Conservation (phyloP, 352 stramenopile species). For the Globisporangium splendens region DNA sequence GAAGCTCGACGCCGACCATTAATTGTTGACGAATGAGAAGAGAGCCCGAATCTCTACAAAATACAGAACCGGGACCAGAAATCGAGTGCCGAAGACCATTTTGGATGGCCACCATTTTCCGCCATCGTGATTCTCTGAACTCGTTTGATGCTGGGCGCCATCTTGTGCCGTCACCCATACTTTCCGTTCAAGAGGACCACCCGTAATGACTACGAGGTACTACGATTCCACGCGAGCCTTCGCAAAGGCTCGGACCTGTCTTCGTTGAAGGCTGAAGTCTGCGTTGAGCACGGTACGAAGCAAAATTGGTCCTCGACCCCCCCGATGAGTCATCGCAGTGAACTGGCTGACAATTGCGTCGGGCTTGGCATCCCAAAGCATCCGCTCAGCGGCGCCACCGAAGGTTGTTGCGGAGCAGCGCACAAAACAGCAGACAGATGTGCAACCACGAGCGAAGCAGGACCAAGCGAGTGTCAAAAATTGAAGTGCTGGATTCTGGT, state of each 20-base stretch:
- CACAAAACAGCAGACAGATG: slow-evolving; percentile 24
- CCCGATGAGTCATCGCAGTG: slow-evolving; percentile 61
- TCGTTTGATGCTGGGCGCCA: slow-evolving; percentile 68
- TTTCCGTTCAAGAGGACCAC: too few species aligned
- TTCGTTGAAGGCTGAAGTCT: slow-evolving; percentile 61
- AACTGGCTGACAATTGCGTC: slow-evolving; percentile 52
- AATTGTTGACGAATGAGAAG: too few species aligned
- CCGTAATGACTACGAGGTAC: slow-evolving; percentile 22
- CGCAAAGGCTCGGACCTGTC: slow-evolving; percentile 60
- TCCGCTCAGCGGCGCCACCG: slow-evolving; percentile 6
- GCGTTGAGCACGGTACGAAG: slow-evolving; percentile 71
- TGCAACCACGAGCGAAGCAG: slow-evolving; percentile 24
- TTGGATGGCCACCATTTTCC: slow-evolving; percentile 50
- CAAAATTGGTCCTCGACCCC: slow-evolving; percentile 91
- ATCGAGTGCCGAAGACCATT: slow-evolving; percentile 89
- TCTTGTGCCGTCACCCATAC: slow-evolving; percentile 19
- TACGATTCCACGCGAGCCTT: slow-evolving; percentile 86
- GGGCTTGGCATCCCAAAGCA: slow-evolving; percentile 31
- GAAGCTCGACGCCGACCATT: too few species aligned
- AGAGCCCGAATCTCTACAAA: too few species aligned
- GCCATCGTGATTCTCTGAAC: slow-evolving; percentile 78
- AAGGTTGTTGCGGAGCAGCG: slow-evolving; percentile 21
- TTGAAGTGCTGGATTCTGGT: too few species aligned
- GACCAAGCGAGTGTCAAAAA: too few species aligned
- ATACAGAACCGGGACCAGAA: slow-evolving; percentile 64